Percentiles rank a stretch among this genome's conserved stretches.
These are phyloP conservation scores for Aaosphaeria pasadenensis DNA, from an alignment of 2,329 filamentous ascomycete genomes.

Conservation along the genomic window DNA sequence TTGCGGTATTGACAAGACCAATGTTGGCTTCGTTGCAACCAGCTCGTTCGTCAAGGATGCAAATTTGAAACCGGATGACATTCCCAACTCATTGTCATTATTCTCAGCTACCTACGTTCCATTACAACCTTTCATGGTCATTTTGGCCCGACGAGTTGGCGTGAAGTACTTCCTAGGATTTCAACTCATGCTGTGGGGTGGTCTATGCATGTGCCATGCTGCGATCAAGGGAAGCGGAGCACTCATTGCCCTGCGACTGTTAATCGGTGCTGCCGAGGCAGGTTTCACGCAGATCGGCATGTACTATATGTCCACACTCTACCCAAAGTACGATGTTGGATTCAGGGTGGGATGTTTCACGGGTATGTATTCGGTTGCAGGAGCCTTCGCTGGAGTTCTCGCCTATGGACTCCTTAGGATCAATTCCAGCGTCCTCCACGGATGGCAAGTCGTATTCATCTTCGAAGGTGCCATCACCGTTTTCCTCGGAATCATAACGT, in stretches of 20 bases:
- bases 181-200: conserved; percentile 17
- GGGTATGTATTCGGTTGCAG: conserved; percentile 9
- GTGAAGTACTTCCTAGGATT: conserved; percentile 7
- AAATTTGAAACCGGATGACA: neutral
- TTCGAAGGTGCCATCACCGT: conserved; percentile 33
- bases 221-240: conserved; percentile 10
- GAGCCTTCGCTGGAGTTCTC: conserved; percentile 10
- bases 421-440: conserved; percentile 6
- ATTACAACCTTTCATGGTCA: neutral
- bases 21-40: neutral
- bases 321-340: conserved; percentile 7
- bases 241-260: conserved; percentile 7
- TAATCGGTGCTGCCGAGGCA: conserved; percentile 8
- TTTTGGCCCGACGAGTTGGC: neutral
- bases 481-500: conserved; percentile 25
- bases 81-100: conserved; percentile 12
- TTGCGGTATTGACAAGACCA: neutral
- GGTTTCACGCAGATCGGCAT: conserved; percentile 5
- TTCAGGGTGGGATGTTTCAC: conserved; percentile 7
- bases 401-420: conserved; percentile 7
- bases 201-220: conserved; percentile 19
- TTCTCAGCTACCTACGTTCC: conserved; percentile 14
- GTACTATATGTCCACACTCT: conserved; percentile 7
- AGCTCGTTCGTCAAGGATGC: neutral
- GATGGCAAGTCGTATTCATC: conserved; percentile 56